Base-by-base conservation (phyloP, 495 filamentous ascomycete species). In the Penicillium manginii region DNA sequence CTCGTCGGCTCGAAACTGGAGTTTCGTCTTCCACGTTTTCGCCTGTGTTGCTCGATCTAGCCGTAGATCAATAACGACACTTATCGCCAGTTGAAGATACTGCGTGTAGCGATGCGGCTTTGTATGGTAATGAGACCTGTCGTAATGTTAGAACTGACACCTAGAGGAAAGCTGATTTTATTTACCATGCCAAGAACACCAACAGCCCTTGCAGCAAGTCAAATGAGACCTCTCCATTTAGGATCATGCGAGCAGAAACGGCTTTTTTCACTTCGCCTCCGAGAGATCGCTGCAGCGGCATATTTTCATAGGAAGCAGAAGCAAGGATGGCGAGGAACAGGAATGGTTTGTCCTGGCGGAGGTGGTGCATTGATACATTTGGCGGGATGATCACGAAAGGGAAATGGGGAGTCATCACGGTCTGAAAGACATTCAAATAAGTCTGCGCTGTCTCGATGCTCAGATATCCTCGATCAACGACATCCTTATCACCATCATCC, bases 151-250 rank as follows among this genome's bases (percentile, higher is more conserved):
- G n/a, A n/a, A 5, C 18, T 3, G 15, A n/a, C 15, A 52, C 56
- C 26, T 8, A 9, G 14, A 5, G 32, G 42, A 39, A 37, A 35
- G 50, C 46, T 26, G 54, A 50, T 29, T 52, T 50, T 31, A 50
- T 39, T 53, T 31, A 77, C 68, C 72, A 82, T 10, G 79, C 80
- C 17, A 83, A 59, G 45, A 77, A 72, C 2, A 82, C 61, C 11
- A 81, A 60, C 19, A 81, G 69, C 15, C 80, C 78, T 65, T 80
- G 74, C 11, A 83, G 71, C 17, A 81, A 61, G 39, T 84, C 80
- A 39, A 83, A 61, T 23, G 75, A 80, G 17, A 77, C 65, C 43
- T 82, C 76, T 6, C 73, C 72, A 33, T 74, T 71, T 50, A 82
- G 55, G 14, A 82, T 61, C 67, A 84, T 76, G 21, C 71, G 70